Evolutionary conservation across 306 rosid genomes (phyloP).

Genomic region (Malus asiatica): DNA sequence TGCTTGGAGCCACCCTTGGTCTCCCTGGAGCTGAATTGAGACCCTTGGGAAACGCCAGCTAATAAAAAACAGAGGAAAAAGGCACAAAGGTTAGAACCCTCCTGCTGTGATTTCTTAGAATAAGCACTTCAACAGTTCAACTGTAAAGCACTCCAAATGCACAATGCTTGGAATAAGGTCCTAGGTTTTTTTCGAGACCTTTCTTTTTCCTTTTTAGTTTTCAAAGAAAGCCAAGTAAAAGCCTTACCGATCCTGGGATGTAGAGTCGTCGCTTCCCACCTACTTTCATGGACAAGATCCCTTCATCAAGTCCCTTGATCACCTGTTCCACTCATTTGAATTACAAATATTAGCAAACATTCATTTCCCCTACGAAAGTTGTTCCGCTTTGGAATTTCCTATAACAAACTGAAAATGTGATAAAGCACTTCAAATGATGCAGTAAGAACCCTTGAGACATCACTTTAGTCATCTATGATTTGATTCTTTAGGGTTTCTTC

Average conservation of each 20-base stretch:
- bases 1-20: slow-evolving; percentile 92
- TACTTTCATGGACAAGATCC: slow-evolving; percentile 71
- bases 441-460: background rate
- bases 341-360: slow-evolving; percentile 13
- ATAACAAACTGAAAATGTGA: background rate
- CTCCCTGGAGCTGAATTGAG: slow-evolving; percentile 95
- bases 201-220: background rate
- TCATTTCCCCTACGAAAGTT: background rate
- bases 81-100: background rate
- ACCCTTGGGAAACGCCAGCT: slow-evolving; percentile 97
- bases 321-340: slow-evolving; percentile 55
- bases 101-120: background rate
- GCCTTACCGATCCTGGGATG: slow-evolving; percentile 85
- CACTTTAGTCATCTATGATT: background rate
- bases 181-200: background rate
- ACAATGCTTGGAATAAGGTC: background rate
- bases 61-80: slow-evolving; percentile 14
- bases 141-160: background rate
- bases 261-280: slow-evolving; percentile 91
- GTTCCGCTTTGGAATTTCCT: background rate
- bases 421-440: background rate
- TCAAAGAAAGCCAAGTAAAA: slow-evolving; percentile 7
- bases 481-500: background rate
- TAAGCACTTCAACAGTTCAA: no score
- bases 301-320: slow-evolving; percentile 96